These are phyloP conservation scores for Endocarpon pusillum DNA, from an alignment of 495 filamentous ascomycete species.

Conservation along the genomic window DNA sequence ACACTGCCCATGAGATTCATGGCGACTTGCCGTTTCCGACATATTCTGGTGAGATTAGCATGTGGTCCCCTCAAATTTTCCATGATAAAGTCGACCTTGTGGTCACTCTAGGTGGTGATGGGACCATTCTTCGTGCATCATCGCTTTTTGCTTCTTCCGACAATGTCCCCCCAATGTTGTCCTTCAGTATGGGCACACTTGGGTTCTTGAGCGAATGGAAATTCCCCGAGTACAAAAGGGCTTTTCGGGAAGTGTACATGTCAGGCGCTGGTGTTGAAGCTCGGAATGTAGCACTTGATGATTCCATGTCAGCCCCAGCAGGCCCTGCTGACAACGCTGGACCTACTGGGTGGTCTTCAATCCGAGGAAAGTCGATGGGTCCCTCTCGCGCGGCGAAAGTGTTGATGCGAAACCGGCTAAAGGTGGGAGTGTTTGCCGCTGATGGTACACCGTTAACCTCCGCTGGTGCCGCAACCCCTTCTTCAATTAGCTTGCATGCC, in stretches of 20 bases:
- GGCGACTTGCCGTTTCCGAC: slow-evolving; percentile 60
- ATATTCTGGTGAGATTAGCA: slow-evolving; percentile 39
- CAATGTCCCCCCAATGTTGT: slow-evolving; percentile 77
- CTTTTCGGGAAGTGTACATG: slow-evolving; percentile 88
- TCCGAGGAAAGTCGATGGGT: slow-evolving; percentile 73
- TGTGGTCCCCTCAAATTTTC: no score
- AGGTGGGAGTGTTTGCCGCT: slow-evolving; percentile 58
- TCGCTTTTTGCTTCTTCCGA: slow-evolving; percentile 74
- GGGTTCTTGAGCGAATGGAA: slow-evolving; percentile 96
- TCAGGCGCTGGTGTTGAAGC: slow-evolving; percentile 51
- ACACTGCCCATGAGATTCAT: slow-evolving; percentile 57
- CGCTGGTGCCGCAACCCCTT: slow-evolving; percentile 25
- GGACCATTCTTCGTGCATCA: slow-evolving; percentile 81
- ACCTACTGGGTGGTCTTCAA: slow-evolving; percentile 47
- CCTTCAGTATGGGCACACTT: slow-evolving; percentile 90
- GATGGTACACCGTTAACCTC: slow-evolving; percentile 31
- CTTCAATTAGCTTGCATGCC: no score
- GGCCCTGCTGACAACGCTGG: slow-evolving; percentile 10
- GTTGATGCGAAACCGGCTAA: slow-evolving; percentile 69
- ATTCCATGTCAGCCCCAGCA: background rate
- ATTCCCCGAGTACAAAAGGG: slow-evolving; percentile 74
- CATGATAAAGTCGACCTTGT: slow-evolving; percentile 69
- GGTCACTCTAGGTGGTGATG: slow-evolving; percentile 83
- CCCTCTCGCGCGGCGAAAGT: slow-evolving; percentile 52
- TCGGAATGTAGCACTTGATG: slow-evolving; percentile 21